phyloP scores from a whole-genome alignment of 1,284 basidiomycete genomes.

The Sporisorium sorghi region DNA sequence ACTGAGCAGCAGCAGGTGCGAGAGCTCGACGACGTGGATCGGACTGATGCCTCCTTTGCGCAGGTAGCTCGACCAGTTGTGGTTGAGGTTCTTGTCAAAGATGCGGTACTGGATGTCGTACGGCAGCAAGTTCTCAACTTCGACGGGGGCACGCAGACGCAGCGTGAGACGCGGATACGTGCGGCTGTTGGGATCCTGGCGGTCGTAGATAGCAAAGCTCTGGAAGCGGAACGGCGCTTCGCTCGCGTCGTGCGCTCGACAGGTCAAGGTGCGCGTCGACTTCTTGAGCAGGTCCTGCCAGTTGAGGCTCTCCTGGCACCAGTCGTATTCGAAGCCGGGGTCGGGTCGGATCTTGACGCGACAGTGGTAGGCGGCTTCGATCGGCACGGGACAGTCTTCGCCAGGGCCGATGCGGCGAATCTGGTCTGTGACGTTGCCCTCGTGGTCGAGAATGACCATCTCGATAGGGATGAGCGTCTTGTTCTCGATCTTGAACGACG shows the following conservation, averaged over 20 bases:
- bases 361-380: slow-evolving; percentile 87
- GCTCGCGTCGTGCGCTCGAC: slow-evolving; percentile 81
- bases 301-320: slow-evolving; percentile 83
- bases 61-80: slow-evolving; percentile 85
- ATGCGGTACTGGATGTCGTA: slow-evolving; percentile 94
- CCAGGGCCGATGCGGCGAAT: slow-evolving; percentile 90
- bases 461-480: slow-evolving; percentile 92
- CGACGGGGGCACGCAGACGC: slow-evolving; percentile 91
- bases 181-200: slow-evolving; percentile 74
- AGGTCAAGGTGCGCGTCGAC: slow-evolving; percentile 85
- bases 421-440: slow-evolving; percentile 82
- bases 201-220: slow-evolving; percentile 86
- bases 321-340: slow-evolving; percentile 93
- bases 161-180: slow-evolving; percentile 85
- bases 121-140: slow-evolving; percentile 95
- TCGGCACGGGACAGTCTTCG: slow-evolving; percentile 88
- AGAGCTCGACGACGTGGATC: slow-evolving; percentile 93
- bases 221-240: slow-evolving; percentile 97
- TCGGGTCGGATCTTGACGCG: slow-evolving; percentile 90
- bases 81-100: slow-evolving; percentile 93
- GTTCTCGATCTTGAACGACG: slow-evolving; percentile 93
- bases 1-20: slow-evolving; percentile 92
- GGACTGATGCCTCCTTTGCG: slow-evolving; percentile 95
- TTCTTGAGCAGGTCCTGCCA: slow-evolving; percentile 86
- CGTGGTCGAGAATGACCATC: slow-evolving; percentile 86